Base-by-base conservation (phyloP, 805 yeast species). In the Starmera dryadoides region DNA sequence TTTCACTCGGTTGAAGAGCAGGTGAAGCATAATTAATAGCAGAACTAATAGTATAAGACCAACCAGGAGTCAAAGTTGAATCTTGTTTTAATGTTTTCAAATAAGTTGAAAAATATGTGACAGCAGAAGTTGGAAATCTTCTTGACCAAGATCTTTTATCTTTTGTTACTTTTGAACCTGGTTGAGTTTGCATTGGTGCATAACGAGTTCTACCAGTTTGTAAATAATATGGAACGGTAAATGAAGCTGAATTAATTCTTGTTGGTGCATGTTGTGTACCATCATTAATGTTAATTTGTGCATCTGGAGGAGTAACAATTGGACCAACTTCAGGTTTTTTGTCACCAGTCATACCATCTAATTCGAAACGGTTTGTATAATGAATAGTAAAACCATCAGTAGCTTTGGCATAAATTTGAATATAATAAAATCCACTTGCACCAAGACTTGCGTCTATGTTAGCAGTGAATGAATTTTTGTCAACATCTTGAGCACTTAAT, bases 111-210 rank as follows among this genome's bases (percentile, higher is more conserved):
- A 69, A 87, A 50, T 74, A 75, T 0, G 85, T 73, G 39, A 75
- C 84, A 0, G 84, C 67, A 39, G 86, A 75, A 1, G 95, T 75
- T 15, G 91, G 78, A 57, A 62, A 80, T 47, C 77, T 68, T 48
- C 79, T 71, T 10, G 81, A 57, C 81, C 89, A 82, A 3, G 80
- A 61, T 9, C 81, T 69, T 14, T 49, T 41, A 21, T 39, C 40
- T 30, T 68, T 75, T 1, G 95, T 84, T 20, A 87, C 75, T 9
- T 63, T 64, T 1, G 83, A 53, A 4, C 81, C 85, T 6, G 98
- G 97, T 62, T 87, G 96, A 42, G 69, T 58, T 63, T 89, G 97
- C 96, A 88, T 86, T 38, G 97, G 96, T 1, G 98, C 97, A 59
- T 63, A 86, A 50, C 89, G 74, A 9, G 85, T 76, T 17, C 49